Conservation (phyloP, 495 filamentous ascomycete genomes). For the Daldinia decipiens region DNA sequence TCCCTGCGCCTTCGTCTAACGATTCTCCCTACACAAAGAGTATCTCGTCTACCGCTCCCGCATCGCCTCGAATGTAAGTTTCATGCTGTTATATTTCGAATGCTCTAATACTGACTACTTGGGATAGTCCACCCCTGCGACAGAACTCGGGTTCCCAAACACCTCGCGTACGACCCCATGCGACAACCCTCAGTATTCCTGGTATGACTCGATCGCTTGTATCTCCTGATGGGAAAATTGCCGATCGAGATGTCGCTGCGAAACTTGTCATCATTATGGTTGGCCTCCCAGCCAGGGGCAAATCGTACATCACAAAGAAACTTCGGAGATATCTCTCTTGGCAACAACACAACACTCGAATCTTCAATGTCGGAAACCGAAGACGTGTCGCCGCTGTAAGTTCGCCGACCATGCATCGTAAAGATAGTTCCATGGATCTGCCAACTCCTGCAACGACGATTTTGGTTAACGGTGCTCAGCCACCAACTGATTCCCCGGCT, state of each 20-base stretch:
- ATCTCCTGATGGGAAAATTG: slow-evolving; percentile 92
- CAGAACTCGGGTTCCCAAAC: slow-evolving; percentile 71
- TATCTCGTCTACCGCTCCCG: slow-evolving; percentile 63
- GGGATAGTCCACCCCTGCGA: slow-evolving; percentile 61
- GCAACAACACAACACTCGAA: slow-evolving; percentile 93
- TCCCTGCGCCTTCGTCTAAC: slow-evolving; percentile 43
- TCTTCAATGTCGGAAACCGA: slow-evolving; percentile 97
- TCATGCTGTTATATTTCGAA: neutral
- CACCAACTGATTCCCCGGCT: slow-evolving; percentile 45
- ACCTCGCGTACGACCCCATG: slow-evolving; percentile 72
- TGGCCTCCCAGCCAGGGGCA: slow-evolving; percentile 90
- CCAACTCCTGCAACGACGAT: slow-evolving; percentile 59
- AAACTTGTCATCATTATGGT: slow-evolving; percentile 99
- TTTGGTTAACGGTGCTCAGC: slow-evolving; percentile 56
- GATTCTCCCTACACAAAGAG: slow-evolving; percentile 61
- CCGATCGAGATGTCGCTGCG: slow-evolving; percentile 89
- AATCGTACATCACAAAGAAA: slow-evolving; percentile 99
- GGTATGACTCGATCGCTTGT: slow-evolving; percentile 90
- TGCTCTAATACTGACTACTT: slow-evolving; percentile 16
- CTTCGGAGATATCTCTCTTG: slow-evolving; percentile 93
- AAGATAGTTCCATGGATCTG: slow-evolving; percentile 47
- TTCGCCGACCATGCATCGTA: slow-evolving; percentile 43
- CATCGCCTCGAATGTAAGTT: slow-evolving; percentile 64
- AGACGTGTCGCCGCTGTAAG: slow-evolving; percentile 75
- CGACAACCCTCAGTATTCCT: slow-evolving; percentile 86